These are phyloP conservation scores for Cylindrodendrum hubeiense DNA, from an alignment of 2,329 filamentous ascomycete species.

Conservation along the genomic window DNA sequence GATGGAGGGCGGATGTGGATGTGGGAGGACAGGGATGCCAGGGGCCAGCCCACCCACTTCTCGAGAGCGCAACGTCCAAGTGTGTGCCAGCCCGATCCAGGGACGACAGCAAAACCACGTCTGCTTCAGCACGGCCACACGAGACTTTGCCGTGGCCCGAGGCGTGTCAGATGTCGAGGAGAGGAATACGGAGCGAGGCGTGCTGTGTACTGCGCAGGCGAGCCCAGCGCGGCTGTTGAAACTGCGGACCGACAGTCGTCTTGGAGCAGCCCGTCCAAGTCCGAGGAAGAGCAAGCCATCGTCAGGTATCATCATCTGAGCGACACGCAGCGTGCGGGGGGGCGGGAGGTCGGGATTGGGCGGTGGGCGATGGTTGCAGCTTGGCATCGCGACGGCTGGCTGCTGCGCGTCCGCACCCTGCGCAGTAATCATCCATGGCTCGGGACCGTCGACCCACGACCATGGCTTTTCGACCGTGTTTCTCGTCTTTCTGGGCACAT, in stretches of 20 bases:
- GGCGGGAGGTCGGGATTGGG: not conserved
- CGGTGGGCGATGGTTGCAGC: not conserved
- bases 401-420: too few relatives aligned
- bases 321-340: not conserved
- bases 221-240: not conserved
- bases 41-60: not conserved
- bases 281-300: not conserved
- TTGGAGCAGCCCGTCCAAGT: not conserved
- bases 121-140: conserved; percentile 16
- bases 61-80: not conserved
- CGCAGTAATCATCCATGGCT: too few relatives aligned
- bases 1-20: not conserved
- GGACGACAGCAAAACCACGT: conserved; percentile 4
- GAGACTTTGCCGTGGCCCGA: conserved; percentile 15
- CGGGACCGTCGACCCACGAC: not conserved
- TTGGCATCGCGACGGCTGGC: too few relatives aligned
- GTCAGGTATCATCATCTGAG: not conserved
- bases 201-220: not conserved
- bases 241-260: not conserved
- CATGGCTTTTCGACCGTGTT: not conserved
- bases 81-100: conserved; percentile 1
- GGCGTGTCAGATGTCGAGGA: not conserved
- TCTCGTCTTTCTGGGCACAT: not conserved
- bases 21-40: not conserved
- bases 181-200: not conserved